These are phyloP conservation scores for Eimeria falciformis DNA, from an alignment of 169 alveolate genomes.

Conservation along the genomic window DNA sequence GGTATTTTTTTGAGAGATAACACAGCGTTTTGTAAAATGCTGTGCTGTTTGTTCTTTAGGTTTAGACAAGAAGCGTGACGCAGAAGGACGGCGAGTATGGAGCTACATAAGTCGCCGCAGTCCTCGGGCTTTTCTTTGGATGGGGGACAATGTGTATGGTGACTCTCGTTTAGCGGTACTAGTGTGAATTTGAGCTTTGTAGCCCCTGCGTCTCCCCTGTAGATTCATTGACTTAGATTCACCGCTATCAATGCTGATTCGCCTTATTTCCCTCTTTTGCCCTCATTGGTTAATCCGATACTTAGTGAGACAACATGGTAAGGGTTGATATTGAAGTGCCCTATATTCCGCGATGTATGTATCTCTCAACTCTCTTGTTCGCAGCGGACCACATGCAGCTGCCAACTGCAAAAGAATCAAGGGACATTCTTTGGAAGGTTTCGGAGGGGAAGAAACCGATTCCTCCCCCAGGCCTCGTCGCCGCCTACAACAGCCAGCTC, in stretches of 20 bases:
- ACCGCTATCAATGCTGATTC: too few species aligned
- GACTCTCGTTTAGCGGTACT: background rate
- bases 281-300: too few species aligned
- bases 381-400: conserved; percentile 73
- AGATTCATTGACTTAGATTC: too few species aligned
- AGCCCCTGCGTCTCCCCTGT: too few species aligned
- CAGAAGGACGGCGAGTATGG: conserved; percentile 76
- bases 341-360: too few species aligned
- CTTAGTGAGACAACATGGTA: too few species aligned
- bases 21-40: too few species aligned
- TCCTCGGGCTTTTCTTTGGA: conserved; percentile 70
- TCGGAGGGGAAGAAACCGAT: conserved; percentile 70
- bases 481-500: conserved; percentile 69
- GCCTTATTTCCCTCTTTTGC: too few species aligned
- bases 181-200: too few species aligned
- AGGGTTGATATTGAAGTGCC: too few species aligned
- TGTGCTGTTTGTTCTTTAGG: conserved; percentile 11
- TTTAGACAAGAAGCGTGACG: conserved; percentile 45
- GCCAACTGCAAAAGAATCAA: conserved; percentile 62
- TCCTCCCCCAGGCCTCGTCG: conserved; percentile 62
- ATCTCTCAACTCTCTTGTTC: too few species aligned
- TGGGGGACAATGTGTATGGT: conserved; percentile 78
- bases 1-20: too few species aligned
- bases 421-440: conserved; percentile 56
- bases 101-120: conserved; percentile 32